Base-by-base conservation (phyloP, 768 basidiomycete species). In the Boletus patriciae region DNA sequence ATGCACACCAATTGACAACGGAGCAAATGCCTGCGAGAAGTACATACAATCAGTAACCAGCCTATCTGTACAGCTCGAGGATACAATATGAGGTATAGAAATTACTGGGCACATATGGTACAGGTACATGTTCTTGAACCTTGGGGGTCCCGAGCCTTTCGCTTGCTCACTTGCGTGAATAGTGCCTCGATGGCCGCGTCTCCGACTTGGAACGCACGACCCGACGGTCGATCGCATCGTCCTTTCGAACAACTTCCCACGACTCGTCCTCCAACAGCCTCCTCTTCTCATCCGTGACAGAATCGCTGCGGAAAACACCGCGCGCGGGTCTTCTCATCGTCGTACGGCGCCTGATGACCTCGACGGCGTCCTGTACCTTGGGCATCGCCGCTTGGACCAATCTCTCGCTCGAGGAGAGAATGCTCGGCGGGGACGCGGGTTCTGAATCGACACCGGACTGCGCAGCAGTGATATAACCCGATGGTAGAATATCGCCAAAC, bases 401-500 rank as follows among this genome's bases (percentile, higher is more conserved):
- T 71, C 18, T 74, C 67, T 49, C 74, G 64, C 13, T 68, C 62
- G 62, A 76, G 66, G 49, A 21, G 4, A 55, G 3, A 3, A 33
- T 19, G 4, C 38, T 15, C 21, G 62, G 53, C 15, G 57, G 63
- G 36, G 52, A 41, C 42, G 37, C 62, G 38, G 53, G 38, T 40
- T 42, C 27, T 69, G 48, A 25, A 42, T 52, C 29, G 70, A 59
- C 2, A 71, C 33, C 46, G 6, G 67, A 55, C 23, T 55, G 46
- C 3, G 72, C 72, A 0, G 77, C 66, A 3, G 80, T 73, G 54
- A 84, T 82, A n/a, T 76, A 70, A 9, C 71, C 62, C 6, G 77
- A 51, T 2, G 82, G 79, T 11, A 83, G 70, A 19, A 83, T 76
- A 40, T 82, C 79, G 38, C 71, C 70, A 60, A 83, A 83, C 6